These are phyloP conservation scores for Terfezia boudieri DNA, from an alignment of 495 filamentous ascomycete genomes.

Conservation along the genomic window DNA sequence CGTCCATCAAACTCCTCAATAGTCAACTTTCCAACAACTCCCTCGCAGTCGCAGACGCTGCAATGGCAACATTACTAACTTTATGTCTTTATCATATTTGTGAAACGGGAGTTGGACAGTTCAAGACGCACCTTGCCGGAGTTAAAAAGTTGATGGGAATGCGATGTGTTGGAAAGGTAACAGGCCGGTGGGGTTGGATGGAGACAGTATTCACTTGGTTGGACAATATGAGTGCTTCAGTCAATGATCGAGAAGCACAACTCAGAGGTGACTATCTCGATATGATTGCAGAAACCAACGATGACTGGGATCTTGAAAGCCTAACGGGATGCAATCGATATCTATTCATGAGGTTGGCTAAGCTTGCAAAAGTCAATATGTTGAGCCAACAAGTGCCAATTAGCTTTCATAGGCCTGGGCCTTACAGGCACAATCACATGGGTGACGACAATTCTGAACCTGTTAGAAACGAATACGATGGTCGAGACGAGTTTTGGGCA, in stretches of 20 bases:
- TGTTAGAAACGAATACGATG: conserved; percentile 12
- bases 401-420: conserved; percentile 12
- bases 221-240: conserved; percentile 77
- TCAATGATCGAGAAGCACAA: conserved; percentile 83
- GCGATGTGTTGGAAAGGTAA: conserved; percentile 43
- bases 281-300: conserved; percentile 38
- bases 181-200: conserved; percentile 58
- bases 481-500: conserved; percentile 12
- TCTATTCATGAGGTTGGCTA: conserved; percentile 54
- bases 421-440: neutral
- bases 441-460: conserved; percentile 11
- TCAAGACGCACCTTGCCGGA: conserved; percentile 81
- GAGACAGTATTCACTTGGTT: conserved; percentile 93
- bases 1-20: conserved; percentile 66
- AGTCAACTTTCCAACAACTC: conserved; percentile 52
- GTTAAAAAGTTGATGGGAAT: conserved; percentile 80
- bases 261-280: conserved; percentile 47
- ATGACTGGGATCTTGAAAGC: conserved; percentile 67
- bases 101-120: conserved; percentile 75
- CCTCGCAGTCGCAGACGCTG: conserved; percentile 60
- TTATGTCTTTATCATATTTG: conserved; percentile 85
- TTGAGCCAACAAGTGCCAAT: conserved; percentile 36
- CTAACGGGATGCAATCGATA: conserved; percentile 67
- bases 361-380: conserved; percentile 69
- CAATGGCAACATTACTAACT: conserved; percentile 67